Conservation (phyloP, 2,329 filamentous ascomycete genomes). For the Venturia asperata region DNA sequence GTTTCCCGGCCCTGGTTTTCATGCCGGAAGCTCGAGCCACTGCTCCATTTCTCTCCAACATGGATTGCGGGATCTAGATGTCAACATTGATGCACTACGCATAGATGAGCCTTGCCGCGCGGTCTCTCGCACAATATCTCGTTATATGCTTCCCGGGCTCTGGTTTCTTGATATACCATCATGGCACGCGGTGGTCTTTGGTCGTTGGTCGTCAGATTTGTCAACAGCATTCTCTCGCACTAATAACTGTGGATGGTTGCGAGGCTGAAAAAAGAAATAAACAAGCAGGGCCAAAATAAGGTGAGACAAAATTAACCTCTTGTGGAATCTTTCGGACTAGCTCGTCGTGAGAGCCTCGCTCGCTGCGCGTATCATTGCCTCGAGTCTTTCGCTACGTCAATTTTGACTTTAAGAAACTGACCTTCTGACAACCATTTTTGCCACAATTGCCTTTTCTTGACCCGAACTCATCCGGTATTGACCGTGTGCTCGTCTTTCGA, state of each 20-base stretch:
- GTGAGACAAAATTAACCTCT: background rate
- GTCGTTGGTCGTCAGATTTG: background rate
- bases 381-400: background rate
- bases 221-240: background rate
- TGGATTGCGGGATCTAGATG: constrained; percentile 1
- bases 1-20: background rate
- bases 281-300: background rate
- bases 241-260: too few species aligned
- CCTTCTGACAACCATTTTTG: constrained; percentile 1
- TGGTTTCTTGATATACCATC: background rate
- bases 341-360: background rate
- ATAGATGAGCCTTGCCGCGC: background rate
- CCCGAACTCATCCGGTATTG: background rate
- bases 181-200: background rate
- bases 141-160: background rate
- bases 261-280: background rate
- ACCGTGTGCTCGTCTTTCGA: background rate
- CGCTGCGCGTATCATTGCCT: background rate
- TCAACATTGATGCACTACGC: background rate
- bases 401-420: background rate
- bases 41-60: background rate
- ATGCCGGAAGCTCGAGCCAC: background rate
- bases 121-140: background rate
- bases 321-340: background rate
- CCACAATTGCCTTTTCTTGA: background rate